Percentiles rank a stretch among this genome's conserved stretches.
Conservation (phyloP, 2,329 filamentous ascomycete species). For the Apiospora marii region DNA sequence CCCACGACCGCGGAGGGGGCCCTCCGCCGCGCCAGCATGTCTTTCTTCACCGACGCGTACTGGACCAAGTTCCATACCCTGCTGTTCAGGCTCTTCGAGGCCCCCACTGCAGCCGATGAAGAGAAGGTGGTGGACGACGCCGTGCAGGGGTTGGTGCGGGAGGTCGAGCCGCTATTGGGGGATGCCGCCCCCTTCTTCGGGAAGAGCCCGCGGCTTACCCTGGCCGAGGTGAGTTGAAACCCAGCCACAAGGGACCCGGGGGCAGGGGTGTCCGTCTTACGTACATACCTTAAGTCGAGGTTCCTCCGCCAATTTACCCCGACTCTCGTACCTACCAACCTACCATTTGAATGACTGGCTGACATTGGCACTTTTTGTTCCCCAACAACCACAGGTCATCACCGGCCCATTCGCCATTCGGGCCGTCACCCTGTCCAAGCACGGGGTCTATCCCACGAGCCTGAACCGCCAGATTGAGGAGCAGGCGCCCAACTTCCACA, state of each 20-base stretch:
- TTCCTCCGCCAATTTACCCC: not conserved
- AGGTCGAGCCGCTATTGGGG: conserved; percentile 28
- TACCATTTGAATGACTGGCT: not conserved
- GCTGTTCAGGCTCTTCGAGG: conserved; percentile 27
- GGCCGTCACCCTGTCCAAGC: conserved; percentile 26
- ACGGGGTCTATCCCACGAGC: conserved; percentile 27
- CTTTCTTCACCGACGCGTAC: conserved; percentile 30
- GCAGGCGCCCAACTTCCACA: conserved; percentile 29
- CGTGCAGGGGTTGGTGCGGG: conserved; percentile 23
- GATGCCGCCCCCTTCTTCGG: conserved; percentile 29
- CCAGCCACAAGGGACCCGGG: not conserved
- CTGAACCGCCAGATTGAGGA: conserved; percentile 24
- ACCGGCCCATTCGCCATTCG: conserved; percentile 29
- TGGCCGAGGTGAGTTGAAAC: conserved; percentile 28
- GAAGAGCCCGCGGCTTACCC: conserved; percentile 26
- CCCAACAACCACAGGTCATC: conserved; percentile 21
- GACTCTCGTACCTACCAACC: not conserved
- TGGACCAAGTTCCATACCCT: conserved; percentile 28
- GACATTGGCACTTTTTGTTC: not conserved
- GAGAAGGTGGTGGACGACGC: conserved; percentile 25
- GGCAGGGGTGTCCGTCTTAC: not conserved
- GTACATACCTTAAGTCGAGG: conserved; percentile 12
- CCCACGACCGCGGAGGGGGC: conserved; percentile 26
- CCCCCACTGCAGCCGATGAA: conserved; percentile 20
- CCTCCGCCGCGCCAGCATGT: conserved; percentile 27